phyloP scores from a whole-genome alignment of 108 stramenopile genomes.

The Pseudonitzschia delicatissima region DNA sequence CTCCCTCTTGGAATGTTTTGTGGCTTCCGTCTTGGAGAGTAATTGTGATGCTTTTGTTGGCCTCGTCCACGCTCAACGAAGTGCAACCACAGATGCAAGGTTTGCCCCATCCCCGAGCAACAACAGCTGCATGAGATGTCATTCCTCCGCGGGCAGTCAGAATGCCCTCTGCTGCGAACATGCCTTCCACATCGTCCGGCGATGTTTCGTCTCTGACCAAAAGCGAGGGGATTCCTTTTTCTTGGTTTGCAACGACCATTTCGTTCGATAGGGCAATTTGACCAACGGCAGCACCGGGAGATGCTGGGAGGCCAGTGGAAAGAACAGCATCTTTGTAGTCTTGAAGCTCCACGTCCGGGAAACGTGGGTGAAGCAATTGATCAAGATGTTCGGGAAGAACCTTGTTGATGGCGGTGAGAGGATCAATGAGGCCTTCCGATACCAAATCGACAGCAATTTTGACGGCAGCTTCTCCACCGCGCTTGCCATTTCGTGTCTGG shows the following conservation, averaged over 20 bases:
- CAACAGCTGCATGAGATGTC: slow-evolving; percentile 86
- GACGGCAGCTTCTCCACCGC: slow-evolving; percentile 79
- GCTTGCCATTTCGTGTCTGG: slow-evolving; percentile 81
- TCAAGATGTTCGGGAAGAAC: slow-evolving; percentile 83
- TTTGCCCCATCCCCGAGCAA: slow-evolving; percentile 91
- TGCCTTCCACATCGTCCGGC: slow-evolving; percentile 83
- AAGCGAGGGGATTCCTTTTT: slow-evolving; percentile 54
- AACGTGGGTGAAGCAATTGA: slow-evolving; percentile 82
- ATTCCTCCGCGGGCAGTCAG: slow-evolving; percentile 84
- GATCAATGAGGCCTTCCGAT: slow-evolving; percentile 67
- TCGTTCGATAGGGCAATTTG: slow-evolving; percentile 77
- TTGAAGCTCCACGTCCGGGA: slow-evolving; percentile 48
- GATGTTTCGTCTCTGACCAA: slow-evolving; percentile 78
- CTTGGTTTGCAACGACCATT: slow-evolving; percentile 68
- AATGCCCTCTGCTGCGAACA: slow-evolving; percentile 80
- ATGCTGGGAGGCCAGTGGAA: slow-evolving; percentile 19
- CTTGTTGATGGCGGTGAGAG: slow-evolving; percentile 68
- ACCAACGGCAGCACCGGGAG: slow-evolving; percentile 53
- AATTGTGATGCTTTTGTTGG: slow-evolving; percentile 47
- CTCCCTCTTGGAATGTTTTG: slow-evolving; percentile 63
- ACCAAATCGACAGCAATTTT: slow-evolving; percentile 87
- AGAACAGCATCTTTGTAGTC: slow-evolving; percentile 24
- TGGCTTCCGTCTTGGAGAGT: slow-evolving; percentile 35
- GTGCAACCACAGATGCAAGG: slow-evolving; percentile 84
- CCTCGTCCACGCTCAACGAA: slow-evolving; percentile 60